phyloP scores from a whole-genome alignment of 2,329 filamentous ascomycete species.

The Ophidiomyces ophidiicola region DNA sequence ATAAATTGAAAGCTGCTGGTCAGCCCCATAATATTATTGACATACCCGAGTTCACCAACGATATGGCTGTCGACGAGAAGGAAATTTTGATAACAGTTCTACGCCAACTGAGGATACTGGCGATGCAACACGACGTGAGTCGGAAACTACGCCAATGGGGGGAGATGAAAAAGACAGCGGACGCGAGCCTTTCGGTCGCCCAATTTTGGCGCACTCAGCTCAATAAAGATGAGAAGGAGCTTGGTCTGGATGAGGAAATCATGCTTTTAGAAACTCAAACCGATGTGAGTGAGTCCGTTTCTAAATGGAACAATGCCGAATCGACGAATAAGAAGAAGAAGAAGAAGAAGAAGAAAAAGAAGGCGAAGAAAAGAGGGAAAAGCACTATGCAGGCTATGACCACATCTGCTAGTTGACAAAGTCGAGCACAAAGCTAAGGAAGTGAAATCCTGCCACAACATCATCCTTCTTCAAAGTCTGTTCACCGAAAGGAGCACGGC shows the following conservation, averaged over 20 bases:
- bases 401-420: too few species aligned
- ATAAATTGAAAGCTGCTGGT: conserved; percentile 60
- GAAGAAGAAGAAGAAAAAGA: neutral
- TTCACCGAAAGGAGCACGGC: too few species aligned
- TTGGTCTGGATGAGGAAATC: conserved; percentile 1
- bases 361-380: neutral
- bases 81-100: conserved; percentile 41
- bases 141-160: conserved; percentile 29
- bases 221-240: conserved; percentile 5
- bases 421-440: too few species aligned
- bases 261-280: neutral
- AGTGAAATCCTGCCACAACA: too few species aligned
- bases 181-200: neutral
- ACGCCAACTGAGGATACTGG: conserved; percentile 41
- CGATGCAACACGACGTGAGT: conserved; percentile 39
- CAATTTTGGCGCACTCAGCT: conserved; percentile 11
- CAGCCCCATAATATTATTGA: conserved; percentile 75
- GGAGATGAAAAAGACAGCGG: conserved; percentile 2
- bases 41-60: conserved; percentile 60
- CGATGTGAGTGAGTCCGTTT: too few species aligned
- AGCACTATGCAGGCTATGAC: too few species aligned
- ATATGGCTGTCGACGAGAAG: conserved; percentile 29
- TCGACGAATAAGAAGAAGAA: neutral
- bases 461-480: too few species aligned
- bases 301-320: too few species aligned